Evolutionary conservation across 2,329 filamentous ascomycete genomes (phyloP).

Genomic region (Claviceps monticola): DNA sequence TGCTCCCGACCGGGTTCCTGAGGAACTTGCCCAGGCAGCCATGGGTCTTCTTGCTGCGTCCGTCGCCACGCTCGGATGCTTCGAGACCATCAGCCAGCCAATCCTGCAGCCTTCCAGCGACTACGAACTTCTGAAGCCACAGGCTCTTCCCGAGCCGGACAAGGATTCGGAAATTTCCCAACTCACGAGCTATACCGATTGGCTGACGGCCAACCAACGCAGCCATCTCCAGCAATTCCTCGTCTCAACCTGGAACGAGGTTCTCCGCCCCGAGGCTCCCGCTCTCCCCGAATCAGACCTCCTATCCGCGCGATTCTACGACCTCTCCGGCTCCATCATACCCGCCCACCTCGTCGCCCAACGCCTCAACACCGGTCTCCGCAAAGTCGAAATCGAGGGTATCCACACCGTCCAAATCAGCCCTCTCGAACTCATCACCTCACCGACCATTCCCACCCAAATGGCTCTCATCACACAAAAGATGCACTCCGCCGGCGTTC

Average conservation of each 20-base stretch:
- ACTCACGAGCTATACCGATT: conserved; percentile 6
- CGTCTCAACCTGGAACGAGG: conserved; percentile 28
- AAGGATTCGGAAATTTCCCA: conserved; percentile 10
- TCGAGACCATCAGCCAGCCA: conserved; percentile 30
- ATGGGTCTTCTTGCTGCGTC: conserved; percentile 31
- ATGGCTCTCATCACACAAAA: conserved; percentile 26
- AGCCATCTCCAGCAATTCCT: conserved; percentile 27
- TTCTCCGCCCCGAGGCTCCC: conserved; percentile 26
- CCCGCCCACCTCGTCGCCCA: conserved; percentile 32
- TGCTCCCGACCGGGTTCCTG: conserved; percentile 28
- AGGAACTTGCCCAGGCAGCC: conserved; percentile 28
- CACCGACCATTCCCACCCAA: conserved; percentile 36
- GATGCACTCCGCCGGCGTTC: conserved; percentile 11
- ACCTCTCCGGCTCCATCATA: conserved; percentile 35
- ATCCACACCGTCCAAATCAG: conserved; percentile 25
- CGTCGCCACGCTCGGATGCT: conserved; percentile 31
- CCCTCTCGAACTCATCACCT: conserved; percentile 34
- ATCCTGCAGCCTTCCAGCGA: conserved; percentile 29
- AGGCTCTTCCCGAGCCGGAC: conserved; percentile 24
- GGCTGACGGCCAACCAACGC: conserved; percentile 26
- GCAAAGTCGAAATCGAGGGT: conserved; percentile 21
- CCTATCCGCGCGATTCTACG: conserved; percentile 34
- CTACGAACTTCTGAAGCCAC: conserved; percentile 20
- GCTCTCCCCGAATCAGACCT: conserved; percentile 27
- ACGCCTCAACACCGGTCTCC: conserved; percentile 29